Base-by-base conservation (phyloP, 2,329 filamentous ascomycete genomes). In the Sarocladium strictum region DNA sequence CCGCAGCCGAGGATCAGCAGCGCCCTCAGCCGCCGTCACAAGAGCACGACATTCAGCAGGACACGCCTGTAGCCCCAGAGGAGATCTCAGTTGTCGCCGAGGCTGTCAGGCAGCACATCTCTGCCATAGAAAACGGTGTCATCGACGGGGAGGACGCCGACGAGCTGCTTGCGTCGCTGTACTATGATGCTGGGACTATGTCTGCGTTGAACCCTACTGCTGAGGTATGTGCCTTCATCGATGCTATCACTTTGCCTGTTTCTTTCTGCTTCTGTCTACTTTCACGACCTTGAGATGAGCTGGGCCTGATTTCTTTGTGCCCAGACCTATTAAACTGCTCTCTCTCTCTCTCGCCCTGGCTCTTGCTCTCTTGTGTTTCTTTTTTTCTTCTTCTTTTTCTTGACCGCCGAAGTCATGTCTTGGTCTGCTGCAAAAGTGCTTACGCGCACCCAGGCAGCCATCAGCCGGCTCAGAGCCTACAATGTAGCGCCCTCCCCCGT, bases 381-480 rank as follows among this genome's bases (percentile, higher is more conserved):
- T n/a, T n/a, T n/a, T n/a, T n/a, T n/a, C n/a, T n/a, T n/a, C n/a
- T n/a, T n/a, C n/a, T n/a, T 17, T 19, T 50, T 7, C 45, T 33
- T 33, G 45, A 29, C 24, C 24, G 6, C n/a, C 21, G n/a, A 40
- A 3, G 35, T 17, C 40, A 53, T 53, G 56, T 21, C 52, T 54
- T 51, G 47, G 47, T 51, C 27, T n/a, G 47, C 47, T 51, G 21
- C 26, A 32, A 21, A 5, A 47, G 59, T 51, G 58, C 56, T 52
- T 55, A 55, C 53, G 55, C 59, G 53, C 57, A 59, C 56, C 43
- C 58, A 83, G 80, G 79, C 80, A 60, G 81, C 80, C 64, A 69
- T 87, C 59, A 77, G 80, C 54, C 77, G 83, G 56, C 73, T 87
- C 55, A 77, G 82, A 53, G 75, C 81, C 54, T 86, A 83, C 66